Evolutionary conservation across 331 rosid genomes (phyloP), one percentile per base, ranked within the genome.

Genomic region (Stylosanthes scabra): DNA sequence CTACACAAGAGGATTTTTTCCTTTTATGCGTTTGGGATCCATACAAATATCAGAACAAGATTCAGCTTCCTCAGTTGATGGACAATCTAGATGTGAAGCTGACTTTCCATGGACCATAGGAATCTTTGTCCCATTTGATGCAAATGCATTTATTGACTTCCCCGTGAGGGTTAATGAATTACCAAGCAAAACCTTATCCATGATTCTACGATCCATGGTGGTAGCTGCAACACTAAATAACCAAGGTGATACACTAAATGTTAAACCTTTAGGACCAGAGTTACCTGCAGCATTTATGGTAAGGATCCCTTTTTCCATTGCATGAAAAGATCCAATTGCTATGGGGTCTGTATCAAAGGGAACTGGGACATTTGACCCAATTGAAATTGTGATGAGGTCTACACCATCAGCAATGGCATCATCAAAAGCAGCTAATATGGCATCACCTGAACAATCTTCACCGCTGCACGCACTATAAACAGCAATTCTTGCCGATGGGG

Each of bases 371-470:
- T 0, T 0, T 1, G 1, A 0, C 29, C 79, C 79, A 0, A 87
- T 0, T 28, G 87, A 81, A 5, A 73, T 5, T 0, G 73, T 47
- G 12, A 87, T 78, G 7, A 88, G 7, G 46, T 83, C 83, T 8
- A 85, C 88, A 16, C 89, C 88, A 73, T 85, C 86, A 5, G 92
- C 83, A 41, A 87, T 81, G 5, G 89, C 77, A 70, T 87, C 86
- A 11, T 87, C 92, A 76, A 83, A 75, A 61, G 82, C 89, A 46
- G 78, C 81, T 50, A 83, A 49, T 44, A 83, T 7, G 13, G 5
- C 16, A 9, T 20, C 49, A 4, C 12, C 27, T 10, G 0, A 0
- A 49, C 89, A 85, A 6, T 12, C 14, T 0, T 3, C 2, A 7
- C 1, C 11, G 0, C 6, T 0, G 16, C 89, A 80, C 5, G 57